Percentiles rank a stretch among this genome's conserved stretches.
These are phyloP conservation scores for Debaryomyces maramus DNA, from an alignment of 805 yeast genomes.

Conservation along the genomic window DNA sequence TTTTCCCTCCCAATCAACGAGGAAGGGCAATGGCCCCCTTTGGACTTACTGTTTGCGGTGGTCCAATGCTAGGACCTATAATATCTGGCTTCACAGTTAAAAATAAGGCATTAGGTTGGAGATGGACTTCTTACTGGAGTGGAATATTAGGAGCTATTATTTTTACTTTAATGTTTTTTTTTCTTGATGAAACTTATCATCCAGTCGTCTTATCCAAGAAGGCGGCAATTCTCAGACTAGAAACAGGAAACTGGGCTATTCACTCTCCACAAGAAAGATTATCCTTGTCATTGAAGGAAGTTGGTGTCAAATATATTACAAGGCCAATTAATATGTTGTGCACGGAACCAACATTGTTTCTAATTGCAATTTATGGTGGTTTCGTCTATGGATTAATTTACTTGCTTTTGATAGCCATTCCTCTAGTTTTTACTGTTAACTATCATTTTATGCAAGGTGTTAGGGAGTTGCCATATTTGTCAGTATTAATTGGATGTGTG, in stretches of 20 bases:
- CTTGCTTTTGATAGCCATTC: slow-evolving; percentile 44
- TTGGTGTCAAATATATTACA: slow-evolving; percentile 32
- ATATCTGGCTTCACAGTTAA: slow-evolving; percentile 43
- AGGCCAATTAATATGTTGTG: slow-evolving; percentile 42
- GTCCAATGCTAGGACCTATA: slow-evolving; percentile 83
- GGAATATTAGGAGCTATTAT: slow-evolving; percentile 40
- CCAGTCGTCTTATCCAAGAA: slow-evolving; percentile 31
- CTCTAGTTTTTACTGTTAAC: slow-evolving; percentile 49
- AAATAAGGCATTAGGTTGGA: slow-evolving; percentile 47
- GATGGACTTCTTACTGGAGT: slow-evolving; percentile 55
- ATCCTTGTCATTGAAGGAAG: slow-evolving; percentile 28
- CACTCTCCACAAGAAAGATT: slow-evolving; percentile 38
- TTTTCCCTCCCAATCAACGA: slow-evolving; percentile 63
- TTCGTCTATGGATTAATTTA: slow-evolving; percentile 51
- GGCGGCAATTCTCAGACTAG: slow-evolving; percentile 36
- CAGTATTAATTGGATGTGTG: slow-evolving; percentile 67
- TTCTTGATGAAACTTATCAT: slow-evolving; percentile 41
- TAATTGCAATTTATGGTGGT: slow-evolving; percentile 45
- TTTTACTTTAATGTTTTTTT: slow-evolving; percentile 29
- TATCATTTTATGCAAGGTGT: slow-evolving; percentile 63
- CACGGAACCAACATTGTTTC: slow-evolving; percentile 43
- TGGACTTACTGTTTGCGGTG: slow-evolving; percentile 68
- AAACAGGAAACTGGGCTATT: slow-evolving; percentile 43
- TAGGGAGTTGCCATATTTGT: slow-evolving; percentile 76
- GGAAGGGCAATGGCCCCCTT: slow-evolving; percentile 76